Evolutionary conservation across 31 red algal species (phyloP), one percentile per base, ranked within the genome.

Genomic region (Pterothamnion heteromorphum): DNA sequence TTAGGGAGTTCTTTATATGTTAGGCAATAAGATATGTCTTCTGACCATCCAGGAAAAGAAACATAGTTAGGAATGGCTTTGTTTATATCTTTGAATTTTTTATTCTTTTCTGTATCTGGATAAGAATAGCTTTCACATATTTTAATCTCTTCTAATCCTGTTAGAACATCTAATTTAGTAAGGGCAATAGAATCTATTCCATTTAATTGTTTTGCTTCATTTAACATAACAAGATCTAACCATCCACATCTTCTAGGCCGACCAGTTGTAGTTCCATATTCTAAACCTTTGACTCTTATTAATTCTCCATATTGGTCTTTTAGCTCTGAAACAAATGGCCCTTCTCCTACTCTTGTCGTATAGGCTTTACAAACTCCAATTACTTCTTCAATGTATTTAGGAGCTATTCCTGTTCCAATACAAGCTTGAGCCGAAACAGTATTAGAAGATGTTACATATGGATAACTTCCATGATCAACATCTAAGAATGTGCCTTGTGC

Each of bases 401-500:
- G 94, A 0, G 96, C 89, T 44, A 99, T 87, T 44, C 97, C 97
- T 4, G 95, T 82, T 23, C 97, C 97, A 18, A 96, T 97, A 35
- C 89, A 96, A 2, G 92, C 93, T 3, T 96, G 96, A 41, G 96
- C 97, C 35, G 97, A 92, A 30, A 96, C 97, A 92, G 93, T 95
- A 88, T 99, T 99, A 74, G 90, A 93, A 0, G 93, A 95, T 0
- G 97, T 99, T 18, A 99, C 96, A 81, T 94, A 99, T 28, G 97
- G 97, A 80, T 99, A 99, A 3, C 96, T 99, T 38, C 97, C 97
- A 92, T 96, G 95, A 89, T 99, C 97, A 32, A 99, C 93, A 44
- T 99, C 97, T 26, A 99, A 90, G 76, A 99, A 87, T 2, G 96
- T 94, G 0, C 95, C 97, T 74, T 99, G 95, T 18, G 97, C 97